phyloP scores from a whole-genome alignment of 2,329 filamentous ascomycete species.

The Penicillium sp. region DNA sequence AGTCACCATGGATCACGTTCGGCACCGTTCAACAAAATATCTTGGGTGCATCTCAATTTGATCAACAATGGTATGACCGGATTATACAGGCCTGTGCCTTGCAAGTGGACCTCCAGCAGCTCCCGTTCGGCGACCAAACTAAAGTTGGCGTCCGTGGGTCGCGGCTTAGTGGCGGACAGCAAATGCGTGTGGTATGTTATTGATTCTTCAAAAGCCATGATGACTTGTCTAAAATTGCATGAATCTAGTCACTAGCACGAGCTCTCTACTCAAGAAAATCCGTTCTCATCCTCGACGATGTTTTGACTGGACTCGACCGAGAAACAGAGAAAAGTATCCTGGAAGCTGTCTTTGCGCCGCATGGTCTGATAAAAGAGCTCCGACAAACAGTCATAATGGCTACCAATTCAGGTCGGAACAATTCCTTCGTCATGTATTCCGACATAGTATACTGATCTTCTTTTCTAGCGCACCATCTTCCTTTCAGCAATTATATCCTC shows the following conservation, averaged over 20 bases:
- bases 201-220: not conserved
- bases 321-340: constrained; percentile 47
- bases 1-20: constrained; percentile 25
- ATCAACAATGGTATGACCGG: constrained; percentile 16
- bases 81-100: constrained; percentile 14
- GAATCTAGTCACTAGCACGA: constrained; percentile 42
- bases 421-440: no score
- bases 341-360: constrained; percentile 42
- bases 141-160: constrained; percentile 26
- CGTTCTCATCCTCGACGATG: constrained; percentile 52
- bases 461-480: constrained; percentile 29
- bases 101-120: constrained; percentile 17
- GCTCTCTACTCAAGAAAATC: constrained; percentile 48
- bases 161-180: constrained; percentile 22
- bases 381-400: constrained; percentile 39
- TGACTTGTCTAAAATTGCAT: not conserved
- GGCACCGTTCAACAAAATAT: constrained; percentile 21
- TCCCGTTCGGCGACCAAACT: constrained; percentile 27
- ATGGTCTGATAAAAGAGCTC: constrained; percentile 40
- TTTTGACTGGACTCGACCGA: constrained; percentile 49
- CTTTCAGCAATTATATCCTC: constrained; percentile 36
- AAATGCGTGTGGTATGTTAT: constrained; percentile 29
- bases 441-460: no score
- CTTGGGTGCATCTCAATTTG: constrained; percentile 15
- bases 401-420: constrained; percentile 29